Conservation (phyloP, 495 filamentous ascomycete species). For the Podospora comata region DNA sequence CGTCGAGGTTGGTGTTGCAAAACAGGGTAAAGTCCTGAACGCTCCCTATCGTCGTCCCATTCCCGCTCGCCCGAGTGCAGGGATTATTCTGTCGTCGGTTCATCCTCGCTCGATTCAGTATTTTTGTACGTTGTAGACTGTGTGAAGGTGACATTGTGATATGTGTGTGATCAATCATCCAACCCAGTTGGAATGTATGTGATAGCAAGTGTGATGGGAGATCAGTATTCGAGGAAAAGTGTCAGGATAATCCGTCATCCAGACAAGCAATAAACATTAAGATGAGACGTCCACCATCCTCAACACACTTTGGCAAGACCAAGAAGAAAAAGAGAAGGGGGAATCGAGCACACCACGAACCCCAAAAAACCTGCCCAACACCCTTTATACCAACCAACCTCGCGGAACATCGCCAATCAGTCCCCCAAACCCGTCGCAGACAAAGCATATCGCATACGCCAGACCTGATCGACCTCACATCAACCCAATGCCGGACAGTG, state of each 20-base stretch:
- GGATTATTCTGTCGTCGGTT: constrained; percentile 12
- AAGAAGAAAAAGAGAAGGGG: constrained; percentile 21
- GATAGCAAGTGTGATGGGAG: not conserved
- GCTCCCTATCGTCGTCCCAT: constrained; percentile 34
- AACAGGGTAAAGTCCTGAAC: constrained; percentile 34
- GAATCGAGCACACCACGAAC: not conserved
- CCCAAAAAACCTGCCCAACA: not conserved
- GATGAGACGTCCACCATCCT: constrained; percentile 8
- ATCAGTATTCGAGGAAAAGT: not conserved
- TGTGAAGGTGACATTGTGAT: constrained; percentile 1
- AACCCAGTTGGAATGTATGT: constrained; percentile 11
- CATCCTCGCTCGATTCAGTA: constrained; percentile 7
- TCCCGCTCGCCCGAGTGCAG: constrained; percentile 32
- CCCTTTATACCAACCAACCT: not conserved
- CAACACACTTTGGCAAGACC: constrained; percentile 17
- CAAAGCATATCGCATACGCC: constrained; percentile 24
- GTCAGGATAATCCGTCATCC: not conserved
- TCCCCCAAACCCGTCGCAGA: not conserved
- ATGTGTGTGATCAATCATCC: not conserved
- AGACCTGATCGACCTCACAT: constrained; percentile 28
- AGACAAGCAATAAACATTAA: constrained; percentile 18
- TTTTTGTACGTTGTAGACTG: not conserved
- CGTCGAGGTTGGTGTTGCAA: constrained; percentile 31
- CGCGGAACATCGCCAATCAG: not conserved
- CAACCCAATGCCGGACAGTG: constrained; percentile 23